A percentile compares a stretch with the other conserved stretches of the same genome.
These are phyloP conservation scores for Penicillium sclerotiorum DNA, from an alignment of 2,329 filamentous ascomycete genomes.

Conservation along the genomic window DNA sequence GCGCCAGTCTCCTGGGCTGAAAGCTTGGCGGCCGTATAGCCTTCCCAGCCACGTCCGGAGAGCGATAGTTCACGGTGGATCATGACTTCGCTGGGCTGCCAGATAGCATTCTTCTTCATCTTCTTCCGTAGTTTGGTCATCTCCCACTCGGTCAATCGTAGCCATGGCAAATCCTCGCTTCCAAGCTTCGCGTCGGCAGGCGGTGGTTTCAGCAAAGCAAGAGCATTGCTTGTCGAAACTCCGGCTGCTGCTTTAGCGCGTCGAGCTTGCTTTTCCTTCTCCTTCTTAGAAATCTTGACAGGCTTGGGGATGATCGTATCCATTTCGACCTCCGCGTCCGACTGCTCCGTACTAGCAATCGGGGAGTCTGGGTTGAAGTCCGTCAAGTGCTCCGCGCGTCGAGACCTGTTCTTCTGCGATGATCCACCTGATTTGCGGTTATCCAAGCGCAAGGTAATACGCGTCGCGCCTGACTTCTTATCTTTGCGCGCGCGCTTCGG, in stretches of 20 bases:
- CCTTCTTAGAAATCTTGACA: constrained; percentile 40
- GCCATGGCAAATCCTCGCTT: constrained; percentile 64
- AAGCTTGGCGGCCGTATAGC: constrained; percentile 53
- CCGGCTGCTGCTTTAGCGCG: constrained; percentile 25
- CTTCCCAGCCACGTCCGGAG: constrained; percentile 58
- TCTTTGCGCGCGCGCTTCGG: constrained; percentile 44
- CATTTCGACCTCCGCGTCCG: constrained; percentile 41
- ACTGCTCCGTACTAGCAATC: constrained; percentile 51
- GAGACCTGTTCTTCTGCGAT: constrained; percentile 41
- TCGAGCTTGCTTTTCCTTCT: constrained; percentile 47
- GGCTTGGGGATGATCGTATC: constrained; percentile 14
- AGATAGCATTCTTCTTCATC: constrained; percentile 73
- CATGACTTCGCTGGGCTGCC: constrained; percentile 69
- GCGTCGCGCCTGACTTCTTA: constrained; percentile 43
- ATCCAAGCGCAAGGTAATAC: constrained; percentile 48
- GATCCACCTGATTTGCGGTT: constrained; percentile 22
- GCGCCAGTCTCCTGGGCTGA: constrained; percentile 55
- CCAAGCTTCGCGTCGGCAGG: constrained; percentile 62
- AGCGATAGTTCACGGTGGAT: constrained; percentile 65
- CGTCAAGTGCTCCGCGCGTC: constrained; percentile 40
- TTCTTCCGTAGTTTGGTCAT: constrained; percentile 68
- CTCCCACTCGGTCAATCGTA: constrained; percentile 67
- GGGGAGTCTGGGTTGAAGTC: constrained; percentile 48
- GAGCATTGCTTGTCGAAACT: constrained; percentile 62
- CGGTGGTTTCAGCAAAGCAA: constrained; percentile 61